A percentile compares a stretch with the other conserved stretches of the same genome.
These are phyloP conservation scores for Melampsora americana DNA, from an alignment of 1,284 basidiomycete species.

Conservation along the genomic window DNA sequence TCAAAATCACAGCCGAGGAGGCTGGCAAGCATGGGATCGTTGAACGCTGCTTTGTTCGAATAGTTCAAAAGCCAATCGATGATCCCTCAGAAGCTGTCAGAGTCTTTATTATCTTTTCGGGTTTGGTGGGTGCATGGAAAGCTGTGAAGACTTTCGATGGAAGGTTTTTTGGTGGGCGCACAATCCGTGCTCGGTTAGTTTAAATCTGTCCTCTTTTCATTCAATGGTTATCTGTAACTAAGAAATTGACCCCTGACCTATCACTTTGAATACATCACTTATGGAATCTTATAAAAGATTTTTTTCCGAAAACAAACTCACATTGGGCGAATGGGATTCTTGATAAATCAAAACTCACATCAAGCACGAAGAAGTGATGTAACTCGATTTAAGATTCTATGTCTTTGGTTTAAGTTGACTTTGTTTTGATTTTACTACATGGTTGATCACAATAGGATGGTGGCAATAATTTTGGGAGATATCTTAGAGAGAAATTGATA, in stretches of 20 bases:
- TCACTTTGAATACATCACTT: neutral
- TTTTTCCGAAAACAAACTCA: slow-evolving; percentile 41
- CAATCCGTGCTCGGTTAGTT: slow-evolving; percentile 58
- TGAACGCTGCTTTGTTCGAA: slow-evolving; percentile 48
- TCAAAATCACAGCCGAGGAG: slow-evolving; percentile 65
- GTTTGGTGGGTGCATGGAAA: slow-evolving; percentile 88
- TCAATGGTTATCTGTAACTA: neutral
- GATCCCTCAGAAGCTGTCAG: slow-evolving; percentile 35
- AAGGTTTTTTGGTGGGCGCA: slow-evolving; percentile 79
- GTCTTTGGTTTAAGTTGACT: too few species aligned
- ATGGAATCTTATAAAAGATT: slow-evolving; percentile 12
- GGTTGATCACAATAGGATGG: too few species aligned
- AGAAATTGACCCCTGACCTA: too few species aligned
- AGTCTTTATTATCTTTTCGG: slow-evolving; percentile 63
- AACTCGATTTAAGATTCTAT: too few species aligned
- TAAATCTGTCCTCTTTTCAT: neutral
- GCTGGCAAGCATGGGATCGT: slow-evolving; percentile 65
- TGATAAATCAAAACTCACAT: neutral
- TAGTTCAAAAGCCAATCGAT: slow-evolving; percentile 37
- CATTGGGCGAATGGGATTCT: slow-evolving; percentile 43
- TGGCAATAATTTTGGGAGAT: too few species aligned
- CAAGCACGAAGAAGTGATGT: too few species aligned
- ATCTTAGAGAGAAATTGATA: too few species aligned
- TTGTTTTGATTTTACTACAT: too few species aligned
- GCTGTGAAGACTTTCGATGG: slow-evolving; percentile 86